phyloP scores from a whole-genome alignment of 2,329 filamentous ascomycete genomes.

The Fusarium protoensiforme region DNA sequence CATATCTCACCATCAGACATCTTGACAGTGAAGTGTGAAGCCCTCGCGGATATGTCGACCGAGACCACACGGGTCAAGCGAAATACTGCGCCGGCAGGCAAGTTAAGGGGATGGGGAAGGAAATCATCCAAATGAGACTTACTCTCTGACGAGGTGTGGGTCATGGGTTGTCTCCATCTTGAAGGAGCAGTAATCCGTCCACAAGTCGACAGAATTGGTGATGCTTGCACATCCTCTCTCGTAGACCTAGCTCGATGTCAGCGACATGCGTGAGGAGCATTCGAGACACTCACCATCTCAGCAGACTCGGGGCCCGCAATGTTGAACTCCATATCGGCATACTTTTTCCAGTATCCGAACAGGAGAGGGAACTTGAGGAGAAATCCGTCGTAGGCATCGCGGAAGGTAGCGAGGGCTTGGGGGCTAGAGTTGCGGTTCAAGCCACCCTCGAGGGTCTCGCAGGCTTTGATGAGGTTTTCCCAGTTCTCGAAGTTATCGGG shows the following conservation, averaged over 20 bases:
- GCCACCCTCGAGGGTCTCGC: constrained; percentile 88
- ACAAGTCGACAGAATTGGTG: constrained; percentile 92
- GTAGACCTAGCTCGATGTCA: constrained; percentile 74
- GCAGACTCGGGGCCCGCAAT: constrained; percentile 97
- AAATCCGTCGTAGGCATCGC: constrained; percentile 91
- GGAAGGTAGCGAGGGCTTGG: constrained; percentile 86
- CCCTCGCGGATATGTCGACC: constrained; percentile 48
- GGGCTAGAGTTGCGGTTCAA: constrained; percentile 97
- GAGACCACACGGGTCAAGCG: constrained; percentile 56
- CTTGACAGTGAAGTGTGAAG: constrained; percentile 52
- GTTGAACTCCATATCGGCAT: constrained; percentile 96
- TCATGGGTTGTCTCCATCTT: constrained; percentile 98
- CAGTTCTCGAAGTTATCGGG: constrained; percentile 93
- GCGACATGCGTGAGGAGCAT: not conserved
- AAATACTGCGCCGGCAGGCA: constrained; percentile 59
- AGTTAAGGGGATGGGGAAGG: constrained; percentile 75
- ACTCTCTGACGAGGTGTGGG: constrained; percentile 97
- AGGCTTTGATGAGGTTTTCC: constrained; percentile 89
- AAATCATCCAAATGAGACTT: constrained; percentile 80
- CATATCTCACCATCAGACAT: constrained; percentile 76
- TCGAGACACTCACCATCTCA: constrained; percentile 79
- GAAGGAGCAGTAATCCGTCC: constrained; percentile 97
- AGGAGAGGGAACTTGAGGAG: constrained; percentile 94
- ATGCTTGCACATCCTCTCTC: constrained; percentile 95
- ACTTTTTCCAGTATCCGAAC: constrained; percentile 99